These are phyloP conservation scores for Ganoderma meredithae DNA, from an alignment of 1,284 basidiomycete species.

Conservation along the genomic window DNA sequence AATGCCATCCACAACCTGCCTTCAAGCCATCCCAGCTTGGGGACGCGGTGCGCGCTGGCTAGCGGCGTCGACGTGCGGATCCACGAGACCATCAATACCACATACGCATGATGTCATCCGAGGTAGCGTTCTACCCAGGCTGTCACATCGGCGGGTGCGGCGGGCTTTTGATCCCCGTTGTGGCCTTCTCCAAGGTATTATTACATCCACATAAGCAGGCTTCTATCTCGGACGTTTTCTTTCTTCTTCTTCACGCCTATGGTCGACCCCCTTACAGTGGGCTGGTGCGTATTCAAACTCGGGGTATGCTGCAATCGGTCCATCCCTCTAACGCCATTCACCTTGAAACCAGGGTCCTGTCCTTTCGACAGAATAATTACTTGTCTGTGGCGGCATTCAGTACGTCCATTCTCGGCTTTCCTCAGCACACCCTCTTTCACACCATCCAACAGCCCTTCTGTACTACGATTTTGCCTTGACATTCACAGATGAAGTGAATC, in stretches of 20 bases:
- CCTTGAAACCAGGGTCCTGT: not conserved
- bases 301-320: not conserved
- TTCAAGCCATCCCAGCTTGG: too few species aligned
- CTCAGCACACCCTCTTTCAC: not conserved
- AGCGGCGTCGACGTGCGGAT: not conserved
- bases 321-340: not conserved
- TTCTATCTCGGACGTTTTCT: not conserved
- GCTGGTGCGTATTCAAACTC: not conserved
- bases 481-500: slow-evolving; percentile 27
- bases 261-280: not conserved
- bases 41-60: not conserved
- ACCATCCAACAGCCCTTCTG: slow-evolving; percentile 25
- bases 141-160: not conserved
- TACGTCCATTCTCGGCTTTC: not conserved
- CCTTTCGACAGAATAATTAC: slow-evolving; percentile 1
- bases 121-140: not conserved
- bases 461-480: slow-evolving; percentile 35
- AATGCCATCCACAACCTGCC: too few species aligned
- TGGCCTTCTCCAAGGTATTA: not conserved
- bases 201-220: not conserved
- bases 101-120: not conserved
- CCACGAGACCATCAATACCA: not conserved
- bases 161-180: not conserved
- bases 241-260: not conserved
- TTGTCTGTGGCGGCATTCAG: not conserved